Evolutionary conservation across 164 flowering plant genomes (phyloP).

Genomic region (Cinnamomum micranthum): DNA sequence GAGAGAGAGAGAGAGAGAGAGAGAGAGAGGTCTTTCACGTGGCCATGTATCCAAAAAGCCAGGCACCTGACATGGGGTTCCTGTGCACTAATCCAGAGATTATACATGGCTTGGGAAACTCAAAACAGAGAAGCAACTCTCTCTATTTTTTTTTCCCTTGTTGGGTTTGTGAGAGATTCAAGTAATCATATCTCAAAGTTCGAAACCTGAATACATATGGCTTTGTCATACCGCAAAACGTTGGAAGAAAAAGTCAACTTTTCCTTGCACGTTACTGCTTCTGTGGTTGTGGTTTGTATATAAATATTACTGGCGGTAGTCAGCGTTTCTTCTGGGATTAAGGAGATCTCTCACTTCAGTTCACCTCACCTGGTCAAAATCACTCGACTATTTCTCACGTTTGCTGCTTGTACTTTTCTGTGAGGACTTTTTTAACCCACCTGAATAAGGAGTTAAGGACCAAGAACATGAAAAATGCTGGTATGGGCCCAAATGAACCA

Average conservation of each 20-base stretch:
- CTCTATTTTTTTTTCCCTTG: background rate
- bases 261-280: background rate
- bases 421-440: no score
- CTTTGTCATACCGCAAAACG: background rate
- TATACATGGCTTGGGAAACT: background rate
- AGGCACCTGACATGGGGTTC: slow-evolving; percentile 7
- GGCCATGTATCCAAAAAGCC: slow-evolving; percentile 10
- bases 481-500: no score
- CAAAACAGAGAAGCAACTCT: background rate
- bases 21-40: background rate
- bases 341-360: no score
- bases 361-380: no score
- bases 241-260: background rate
- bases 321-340: background rate
- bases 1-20: background rate
- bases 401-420: no score
- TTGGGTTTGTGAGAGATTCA: background rate
- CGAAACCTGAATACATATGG: no score
- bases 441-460: no score
- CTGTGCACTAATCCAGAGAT: background rate
- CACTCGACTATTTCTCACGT: no score
- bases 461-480: no score
- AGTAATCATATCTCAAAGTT: background rate
- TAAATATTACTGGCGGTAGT: background rate
- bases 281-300: no score